Conservation (phyloP, 352 stramenopile genomes). For the Globisporangium emineosum region DNA sequence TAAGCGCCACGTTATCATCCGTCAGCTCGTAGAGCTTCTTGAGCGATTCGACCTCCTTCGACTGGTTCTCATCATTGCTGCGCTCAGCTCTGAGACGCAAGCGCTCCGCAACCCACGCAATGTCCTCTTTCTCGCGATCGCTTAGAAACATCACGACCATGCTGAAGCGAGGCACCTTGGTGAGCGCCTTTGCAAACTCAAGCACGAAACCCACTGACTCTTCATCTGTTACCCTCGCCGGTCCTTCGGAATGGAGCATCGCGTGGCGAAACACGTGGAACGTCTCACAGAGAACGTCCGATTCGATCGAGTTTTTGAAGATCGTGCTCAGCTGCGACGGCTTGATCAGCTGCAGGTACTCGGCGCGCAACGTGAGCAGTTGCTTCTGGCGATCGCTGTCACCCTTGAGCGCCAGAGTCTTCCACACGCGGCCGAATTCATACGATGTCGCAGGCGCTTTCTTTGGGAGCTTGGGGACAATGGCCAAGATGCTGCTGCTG, state of each 20-base stretch:
- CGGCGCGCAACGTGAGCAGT: slow-evolving; percentile 36
- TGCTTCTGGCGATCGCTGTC: slow-evolving; percentile 23
- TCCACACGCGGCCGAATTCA: slow-evolving; percentile 80
- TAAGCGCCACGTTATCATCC: neutral
- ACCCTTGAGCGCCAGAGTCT: slow-evolving; percentile 51
- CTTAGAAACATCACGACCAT: slow-evolving; percentile 84
- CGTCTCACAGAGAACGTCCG: slow-evolving; percentile 72
- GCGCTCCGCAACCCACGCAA: slow-evolving; percentile 38
- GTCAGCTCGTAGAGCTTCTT: slow-evolving; percentile 46
- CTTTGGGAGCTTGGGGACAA: slow-evolving; percentile 55
- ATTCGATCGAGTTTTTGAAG: slow-evolving; percentile 77
- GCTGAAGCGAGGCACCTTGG: slow-evolving; percentile 62
- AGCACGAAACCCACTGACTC: slow-evolving; percentile 24
- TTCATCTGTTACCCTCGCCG: neutral
- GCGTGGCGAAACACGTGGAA: slow-evolving; percentile 41
- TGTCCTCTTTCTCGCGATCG: slow-evolving; percentile 53
- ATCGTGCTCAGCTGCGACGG: slow-evolving; percentile 34
- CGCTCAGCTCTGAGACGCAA: slow-evolving; percentile 18
- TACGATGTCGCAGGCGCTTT: slow-evolving; percentile 70
- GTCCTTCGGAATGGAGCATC: slow-evolving; percentile 8
- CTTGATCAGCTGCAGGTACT: slow-evolving; percentile 49
- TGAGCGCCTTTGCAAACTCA: slow-evolving; percentile 35
- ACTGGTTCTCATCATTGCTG: slow-evolving; percentile 5
- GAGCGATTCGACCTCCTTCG: slow-evolving; percentile 25
- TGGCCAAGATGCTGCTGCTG: neutral